Conservation (phyloP, 2,329 filamentous ascomycete genomes). For the Aureobasidium zeae region DNA sequence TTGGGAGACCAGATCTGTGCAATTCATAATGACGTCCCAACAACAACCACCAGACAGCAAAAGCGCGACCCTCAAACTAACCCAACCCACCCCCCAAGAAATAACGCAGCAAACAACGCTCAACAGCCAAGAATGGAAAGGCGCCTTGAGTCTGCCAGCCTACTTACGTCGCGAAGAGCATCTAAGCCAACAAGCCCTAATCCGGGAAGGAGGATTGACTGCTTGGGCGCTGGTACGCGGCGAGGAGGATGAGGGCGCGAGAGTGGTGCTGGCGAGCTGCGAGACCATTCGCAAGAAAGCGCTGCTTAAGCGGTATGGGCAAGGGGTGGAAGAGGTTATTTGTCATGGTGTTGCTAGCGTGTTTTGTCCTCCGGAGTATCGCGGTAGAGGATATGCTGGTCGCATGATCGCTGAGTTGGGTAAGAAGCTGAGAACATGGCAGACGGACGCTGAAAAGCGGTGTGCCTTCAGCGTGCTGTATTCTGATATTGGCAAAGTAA, state of each 20-base stretch:
- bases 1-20: too few species aligned
- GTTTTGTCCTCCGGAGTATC: slow-evolving; percentile 56
- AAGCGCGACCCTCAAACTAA: slow-evolving; percentile 41
- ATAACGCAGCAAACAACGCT: slow-evolving; percentile 42
- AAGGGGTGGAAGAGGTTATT: slow-evolving; percentile 47
- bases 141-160: slow-evolving; percentile 43
- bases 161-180: slow-evolving; percentile 51
- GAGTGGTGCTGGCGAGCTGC: slow-evolving; percentile 46
- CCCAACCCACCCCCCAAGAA: slow-evolving; percentile 47
- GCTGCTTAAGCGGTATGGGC: slow-evolving; percentile 36
- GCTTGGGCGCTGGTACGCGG: slow-evolving; percentile 52
- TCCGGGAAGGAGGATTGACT: slow-evolving; percentile 46
- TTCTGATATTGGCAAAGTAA: slow-evolving; percentile 69
- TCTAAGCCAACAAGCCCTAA: slow-evolving; percentile 44
- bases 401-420: slow-evolving; percentile 65
- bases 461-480: slow-evolving; percentile 68
- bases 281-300: slow-evolving; percentile 46
- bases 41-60: slow-evolving; percentile 6
- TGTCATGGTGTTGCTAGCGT: slow-evolving; percentile 72
- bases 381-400: slow-evolving; percentile 67
- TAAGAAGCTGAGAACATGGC: slow-evolving; percentile 43
- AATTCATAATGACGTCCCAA: background rate
- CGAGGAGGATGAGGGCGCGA: slow-evolving; percentile 20
- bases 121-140: slow-evolving; percentile 51
- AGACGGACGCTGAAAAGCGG: slow-evolving; percentile 37